Base-by-base conservation (phyloP, 306 rosid genomes). In the Vigna reflexopilosa region DNA sequence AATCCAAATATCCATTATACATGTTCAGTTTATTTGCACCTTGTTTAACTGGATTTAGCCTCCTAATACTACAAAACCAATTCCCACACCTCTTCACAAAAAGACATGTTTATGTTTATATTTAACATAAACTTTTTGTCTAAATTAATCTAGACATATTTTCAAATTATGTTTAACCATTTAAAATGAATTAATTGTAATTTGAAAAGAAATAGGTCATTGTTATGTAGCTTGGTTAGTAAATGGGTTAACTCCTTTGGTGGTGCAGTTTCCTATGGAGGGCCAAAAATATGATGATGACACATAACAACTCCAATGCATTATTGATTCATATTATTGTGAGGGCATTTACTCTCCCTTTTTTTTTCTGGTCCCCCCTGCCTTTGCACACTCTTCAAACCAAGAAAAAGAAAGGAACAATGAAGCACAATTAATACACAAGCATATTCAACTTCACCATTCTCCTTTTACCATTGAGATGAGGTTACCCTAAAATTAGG, bases 291-390 rank as follows among this genome's bases (percentile, higher is more conserved):
- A 9, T 34, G 76, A 71, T 52, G 4, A 16, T n/a, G 64, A 52
- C 76, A 71, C 11, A 52, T 36, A 71, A 71, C 49, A 30, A 70
- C 63, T n/a, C 30, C 20, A 34, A 0, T 71, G 76, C 20, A 52
- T 71, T 71, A 71, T 71, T 32, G 58, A n/a, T 40, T n/a, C 49
- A 50, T 11, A 32, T 70, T 32, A 51, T 52, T 52, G 20, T 52
- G 6, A 71, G 54, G 19, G 34, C 26, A 34, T 17, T n/a, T 5
- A 52, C 63, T 30, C 34, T 71, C 16, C 19, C 64, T 71, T 51
- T 9, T 26, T 2, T 26, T 26, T 30, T 62, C 45, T 62, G 47
- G 68, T 62, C 68, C 68, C 67, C 34, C 38, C 38, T 12, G 34
- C 19, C 40, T 7, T 32, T 32, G 17, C 14, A 32, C 68, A 32